Base-by-base conservation (phyloP, 208 protist species). In the Trypanosoma theileri region DNA sequence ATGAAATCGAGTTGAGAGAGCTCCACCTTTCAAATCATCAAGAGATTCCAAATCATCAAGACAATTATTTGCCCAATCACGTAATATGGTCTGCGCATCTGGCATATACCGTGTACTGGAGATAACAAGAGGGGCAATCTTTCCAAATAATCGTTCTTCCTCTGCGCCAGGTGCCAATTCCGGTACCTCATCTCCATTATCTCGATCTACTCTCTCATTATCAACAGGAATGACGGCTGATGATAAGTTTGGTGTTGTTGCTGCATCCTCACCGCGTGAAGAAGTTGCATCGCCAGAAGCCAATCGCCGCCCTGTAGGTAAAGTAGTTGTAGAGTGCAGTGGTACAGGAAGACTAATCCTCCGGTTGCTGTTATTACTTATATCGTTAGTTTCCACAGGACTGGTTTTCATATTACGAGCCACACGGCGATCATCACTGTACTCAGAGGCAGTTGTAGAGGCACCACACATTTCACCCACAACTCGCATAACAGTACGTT, bases 11-110 rank as follows among this genome's bases (percentile, higher is more conserved):
- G 62, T 69, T 8, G 91, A 82, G 14, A 94, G 69, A 9, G 84
- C 73, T 26, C 85, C 86, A 31, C 88, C 88, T 59, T 85, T 86
- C 22, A 94, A 60, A 70, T 93, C 86, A 53, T 96, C 91, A 19
- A 96, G 81, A 22, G 66, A 75, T 67, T 94, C 79, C 40, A 96
- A 73, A 52, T 94, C 88, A 41, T 93, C 81, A 13, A 96, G 81
- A 65, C 88, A 94, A 60, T 77, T 80, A 67, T 96, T 96, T 35
- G 80, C 83, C 91, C 91, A 96, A 80, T 96, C 91, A 22, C 77
- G 74, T 41, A 96, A 61, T 57, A 96, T 91, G 9, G 80, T 57
- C n/a, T 88, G 80, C 12, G 91, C 81, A 56, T 94, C 87, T 12
- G 88, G 88, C 69, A 96, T 73, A 44, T 81, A 66, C 45, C 67